Percentiles rank a stretch among this genome's conserved stretches.
Evolutionary conservation across 331 rosid genomes (phyloP).

Genomic region (Quercus tomentella): DNA sequence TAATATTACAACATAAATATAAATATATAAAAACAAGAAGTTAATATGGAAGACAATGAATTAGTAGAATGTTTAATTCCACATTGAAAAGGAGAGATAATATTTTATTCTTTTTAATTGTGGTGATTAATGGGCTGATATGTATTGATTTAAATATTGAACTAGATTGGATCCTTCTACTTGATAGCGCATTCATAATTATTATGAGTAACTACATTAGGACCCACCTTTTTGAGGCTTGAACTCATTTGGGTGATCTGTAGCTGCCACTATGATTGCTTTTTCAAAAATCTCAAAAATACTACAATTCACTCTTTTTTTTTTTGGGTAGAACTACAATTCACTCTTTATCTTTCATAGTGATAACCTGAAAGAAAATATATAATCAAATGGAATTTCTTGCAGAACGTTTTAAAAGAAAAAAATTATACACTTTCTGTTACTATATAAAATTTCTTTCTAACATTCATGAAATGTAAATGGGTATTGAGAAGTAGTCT

Average conservation of each 20-base stretch:
- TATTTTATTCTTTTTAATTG: too few relatives aligned
- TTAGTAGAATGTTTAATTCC: too few relatives aligned
- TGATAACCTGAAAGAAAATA: neutral
- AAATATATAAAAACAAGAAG: too few relatives aligned
- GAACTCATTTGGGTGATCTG: slow-evolving; percentile 10
- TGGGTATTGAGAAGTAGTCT: neutral
- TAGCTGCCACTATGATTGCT: slow-evolving; percentile 18
- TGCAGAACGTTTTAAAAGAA: neutral
- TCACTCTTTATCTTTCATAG: slow-evolving; percentile 4
- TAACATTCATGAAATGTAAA: neutral
- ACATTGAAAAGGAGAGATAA: too few relatives aligned
- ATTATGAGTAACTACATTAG: neutral
- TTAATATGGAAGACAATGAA: too few relatives aligned
- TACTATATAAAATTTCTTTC: neutral
- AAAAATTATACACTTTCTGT: neutral
- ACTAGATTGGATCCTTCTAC: too few relatives aligned
- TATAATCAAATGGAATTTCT: neutral
- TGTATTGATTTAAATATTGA: too few relatives aligned
- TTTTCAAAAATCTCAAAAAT: slow-evolving; percentile 14
- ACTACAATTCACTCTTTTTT: neutral
- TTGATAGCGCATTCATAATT: too few relatives aligned
- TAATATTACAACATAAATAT: too few relatives aligned
- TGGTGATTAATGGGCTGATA: too few relatives aligned
- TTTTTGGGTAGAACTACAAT: neutral
- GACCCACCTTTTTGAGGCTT: neutral